These are phyloP conservation scores for Phylloporus sp. DNA, from an alignment of 768 basidiomycete genomes.

Conservation along the genomic window DNA sequence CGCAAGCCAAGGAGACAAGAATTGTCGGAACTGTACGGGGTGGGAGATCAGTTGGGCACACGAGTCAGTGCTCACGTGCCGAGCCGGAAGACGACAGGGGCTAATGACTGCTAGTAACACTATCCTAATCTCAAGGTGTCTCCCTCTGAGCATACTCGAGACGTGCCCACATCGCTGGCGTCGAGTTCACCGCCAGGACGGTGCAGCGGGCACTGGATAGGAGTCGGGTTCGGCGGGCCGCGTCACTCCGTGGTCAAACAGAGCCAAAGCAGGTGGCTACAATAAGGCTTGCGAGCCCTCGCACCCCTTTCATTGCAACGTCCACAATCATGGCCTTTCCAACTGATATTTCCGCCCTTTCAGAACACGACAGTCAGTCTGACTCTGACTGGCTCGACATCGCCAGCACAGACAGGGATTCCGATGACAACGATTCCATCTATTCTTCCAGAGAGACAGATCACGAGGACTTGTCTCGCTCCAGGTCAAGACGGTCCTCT, in stretches of 20 bases:
- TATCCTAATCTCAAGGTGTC: too few species aligned
- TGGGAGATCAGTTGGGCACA: conserved; percentile 3
- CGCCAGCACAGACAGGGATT: conserved; percentile 55
- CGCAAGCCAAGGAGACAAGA: neutral
- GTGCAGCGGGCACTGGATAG: too few species aligned
- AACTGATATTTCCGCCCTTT: conserved; percentile 41
- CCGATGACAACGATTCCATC: conserved; percentile 67
- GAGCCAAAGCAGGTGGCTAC: conserved; percentile 26
- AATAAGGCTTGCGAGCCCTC: conserved; percentile 21
- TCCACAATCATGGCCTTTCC: conserved; percentile 31
- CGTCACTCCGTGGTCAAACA: conserved; percentile 29
- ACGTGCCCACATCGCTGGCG: too few species aligned
- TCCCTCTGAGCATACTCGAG: too few species aligned
- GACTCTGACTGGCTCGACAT: conserved; percentile 87
- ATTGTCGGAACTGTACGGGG: conserved; percentile 1
- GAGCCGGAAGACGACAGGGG: conserved; percentile 15
- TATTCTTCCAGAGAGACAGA: conserved; percentile 53
- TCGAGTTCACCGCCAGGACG: too few species aligned
- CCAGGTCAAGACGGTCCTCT: conserved; percentile 65
- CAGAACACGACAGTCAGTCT: conserved; percentile 62
- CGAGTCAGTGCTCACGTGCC: conserved; percentile 27
- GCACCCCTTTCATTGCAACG: conserved; percentile 29
- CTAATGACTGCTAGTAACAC: conserved; percentile 9
- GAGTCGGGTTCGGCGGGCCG: conserved; percentile 2
- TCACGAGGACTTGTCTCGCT: conserved; percentile 48